Evolutionary conservation across 768 basidiomycete species (phyloP).

Genomic region (Russula ochroleuca): DNA sequence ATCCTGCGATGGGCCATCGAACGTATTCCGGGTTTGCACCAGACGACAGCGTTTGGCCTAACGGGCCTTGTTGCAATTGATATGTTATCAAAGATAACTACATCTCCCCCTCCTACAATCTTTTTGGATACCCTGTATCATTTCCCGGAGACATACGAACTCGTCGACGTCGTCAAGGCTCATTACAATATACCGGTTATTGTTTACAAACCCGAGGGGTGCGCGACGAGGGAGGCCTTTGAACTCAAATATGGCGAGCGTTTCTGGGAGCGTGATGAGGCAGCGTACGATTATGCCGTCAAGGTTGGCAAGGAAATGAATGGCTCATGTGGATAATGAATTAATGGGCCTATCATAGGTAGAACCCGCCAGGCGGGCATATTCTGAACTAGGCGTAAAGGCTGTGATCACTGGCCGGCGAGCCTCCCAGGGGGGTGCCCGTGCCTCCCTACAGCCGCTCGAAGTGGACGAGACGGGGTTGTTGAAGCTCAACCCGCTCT

Average conservation of each 20-base stretch:
- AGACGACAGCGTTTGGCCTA: conserved; percentile 96
- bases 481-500: conserved; percentile 92
- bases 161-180: conserved; percentile 75
- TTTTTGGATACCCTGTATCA: conserved; percentile 97
- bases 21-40: conserved; percentile 74
- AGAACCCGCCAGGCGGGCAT: conserved; percentile 88
- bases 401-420: conserved; percentile 94
- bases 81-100: conserved; percentile 84
- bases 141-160: conserved; percentile 87
- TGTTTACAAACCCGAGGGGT: conserved; percentile 75
- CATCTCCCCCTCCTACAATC: conserved; percentile 73
- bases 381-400: conserved; percentile 69
- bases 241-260: conserved; percentile 72
- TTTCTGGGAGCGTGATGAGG: conserved; percentile 87
- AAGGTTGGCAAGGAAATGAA: conserved; percentile 52
- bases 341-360: conserved; percentile 48
- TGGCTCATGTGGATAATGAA: not conserved
- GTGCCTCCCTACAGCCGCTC: conserved; percentile 74
- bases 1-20: conserved; percentile 83
- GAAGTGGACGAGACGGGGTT: conserved; percentile 89
- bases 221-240: conserved; percentile 65
- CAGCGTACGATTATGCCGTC: conserved; percentile 83
- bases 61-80: conserved; percentile 92
- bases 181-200: conserved; percentile 70
- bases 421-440: conserved; percentile 89